Evolutionary conservation across 75 land plant species (phyloP).

Genomic region (Pinus taeda): DNA sequence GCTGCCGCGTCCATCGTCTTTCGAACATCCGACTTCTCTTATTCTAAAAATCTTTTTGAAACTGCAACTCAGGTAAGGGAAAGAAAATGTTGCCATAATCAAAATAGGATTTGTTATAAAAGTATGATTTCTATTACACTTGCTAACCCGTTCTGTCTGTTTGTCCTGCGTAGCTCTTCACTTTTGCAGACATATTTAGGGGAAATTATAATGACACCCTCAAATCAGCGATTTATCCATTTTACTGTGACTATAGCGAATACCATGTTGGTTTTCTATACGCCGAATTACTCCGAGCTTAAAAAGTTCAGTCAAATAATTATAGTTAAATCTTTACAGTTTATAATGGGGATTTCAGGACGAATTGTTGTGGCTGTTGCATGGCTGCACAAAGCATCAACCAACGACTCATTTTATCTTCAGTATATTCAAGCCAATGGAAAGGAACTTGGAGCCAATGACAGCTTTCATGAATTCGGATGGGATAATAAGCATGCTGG

Average conservation of each 20-base stretch:
- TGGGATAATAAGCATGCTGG: slow-evolving; percentile 94
- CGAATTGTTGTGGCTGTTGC: slow-evolving; percentile 94
- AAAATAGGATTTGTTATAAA: no score
- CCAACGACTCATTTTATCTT: slow-evolving; percentile 27
- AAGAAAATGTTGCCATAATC: background rate
- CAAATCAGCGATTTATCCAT: slow-evolving; percentile 67
- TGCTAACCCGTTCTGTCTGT: background rate
- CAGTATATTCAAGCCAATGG: slow-evolving; percentile 64
- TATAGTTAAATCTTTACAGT: background rate
- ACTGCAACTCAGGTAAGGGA: slow-evolving; percentile 18
- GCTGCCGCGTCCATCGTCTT: slow-evolving; percentile 79
- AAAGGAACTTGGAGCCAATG: slow-evolving; percentile 48
- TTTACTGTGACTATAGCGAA: slow-evolving; percentile 90
- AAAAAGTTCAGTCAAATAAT: background rate
- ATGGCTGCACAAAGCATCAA: slow-evolving; percentile 74
- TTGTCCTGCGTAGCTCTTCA: slow-evolving; percentile 57
- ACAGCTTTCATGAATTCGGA: slow-evolving; percentile 53
- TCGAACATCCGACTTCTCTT: slow-evolving; percentile 22
- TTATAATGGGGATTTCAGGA: slow-evolving; percentile 32
- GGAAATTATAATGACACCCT: slow-evolving; percentile 87
- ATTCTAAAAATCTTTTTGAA: slow-evolving; percentile 28
- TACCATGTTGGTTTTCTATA: slow-evolving; percentile 43
- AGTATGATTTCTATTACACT: background rate
- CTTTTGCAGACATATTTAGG: slow-evolving; percentile 73
- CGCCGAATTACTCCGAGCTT: background rate